These are phyloP conservation scores for Russula brevipes DNA, from an alignment of 768 basidiomycete species.

Conservation along the genomic window DNA sequence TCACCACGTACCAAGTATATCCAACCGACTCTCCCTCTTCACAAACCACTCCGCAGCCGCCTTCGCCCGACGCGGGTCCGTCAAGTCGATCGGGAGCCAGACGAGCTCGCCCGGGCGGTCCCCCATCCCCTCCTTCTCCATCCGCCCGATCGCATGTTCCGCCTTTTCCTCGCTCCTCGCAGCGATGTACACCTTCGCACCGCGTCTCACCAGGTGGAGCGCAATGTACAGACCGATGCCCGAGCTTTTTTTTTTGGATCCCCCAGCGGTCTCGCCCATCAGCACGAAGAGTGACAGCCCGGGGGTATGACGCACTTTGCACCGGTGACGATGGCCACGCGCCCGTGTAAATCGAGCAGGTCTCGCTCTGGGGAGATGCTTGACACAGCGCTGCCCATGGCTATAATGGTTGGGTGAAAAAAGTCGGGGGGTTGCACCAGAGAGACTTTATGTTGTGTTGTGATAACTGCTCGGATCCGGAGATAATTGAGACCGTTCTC, in stretches of 20 bases:
- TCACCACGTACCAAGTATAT: constrained; percentile 39
- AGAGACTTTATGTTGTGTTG: not conserved
- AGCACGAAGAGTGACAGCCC: not conserved
- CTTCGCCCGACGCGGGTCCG: constrained; percentile 35
- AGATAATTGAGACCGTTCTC: not conserved
- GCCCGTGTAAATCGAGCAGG: constrained; percentile 43
- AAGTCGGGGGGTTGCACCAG: not conserved
- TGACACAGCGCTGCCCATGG: constrained; percentile 17
- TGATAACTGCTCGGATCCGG: not conserved
- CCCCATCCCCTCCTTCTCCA: constrained; percentile 33
- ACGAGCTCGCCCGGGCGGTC: constrained; percentile 32
- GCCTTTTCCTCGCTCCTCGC: constrained; percentile 34
- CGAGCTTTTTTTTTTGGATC: not conserved
- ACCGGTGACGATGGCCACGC: constrained; percentile 46
- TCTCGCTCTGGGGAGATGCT: constrained; percentile 34
- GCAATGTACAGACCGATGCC: constrained; percentile 23
- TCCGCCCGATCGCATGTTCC: constrained; percentile 32
- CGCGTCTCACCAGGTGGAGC: constrained; percentile 35
- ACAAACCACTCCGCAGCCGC: constrained; percentile 36
- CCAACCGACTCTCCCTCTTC: constrained; percentile 39
- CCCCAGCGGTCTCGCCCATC: not conserved
- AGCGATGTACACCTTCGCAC: constrained; percentile 42
- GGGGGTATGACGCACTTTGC: constrained; percentile 37
- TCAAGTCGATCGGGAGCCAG: constrained; percentile 39
- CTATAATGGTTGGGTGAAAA: not conserved